Evolutionary conservation across 805 yeast species (phyloP).

Genomic region (Myxozyma nipponensis): DNA sequence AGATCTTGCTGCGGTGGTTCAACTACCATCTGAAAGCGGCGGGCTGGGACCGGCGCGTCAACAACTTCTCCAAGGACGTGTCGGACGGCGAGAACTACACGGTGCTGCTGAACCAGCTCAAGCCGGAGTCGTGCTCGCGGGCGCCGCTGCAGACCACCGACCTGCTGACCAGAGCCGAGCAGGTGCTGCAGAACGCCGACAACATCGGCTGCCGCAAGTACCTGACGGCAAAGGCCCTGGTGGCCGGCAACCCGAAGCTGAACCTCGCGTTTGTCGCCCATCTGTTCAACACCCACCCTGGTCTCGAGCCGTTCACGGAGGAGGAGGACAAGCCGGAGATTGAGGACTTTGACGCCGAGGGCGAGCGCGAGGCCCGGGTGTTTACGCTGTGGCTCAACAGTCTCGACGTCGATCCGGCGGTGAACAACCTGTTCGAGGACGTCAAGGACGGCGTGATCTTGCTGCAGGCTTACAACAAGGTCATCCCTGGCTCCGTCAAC

Average conservation of each 20-base stretch:
- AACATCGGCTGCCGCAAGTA: slow-evolving; percentile 89
- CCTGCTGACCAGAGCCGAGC: slow-evolving; percentile 77
- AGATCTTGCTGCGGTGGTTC: slow-evolving; percentile 94
- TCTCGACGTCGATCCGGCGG: slow-evolving; percentile 92
- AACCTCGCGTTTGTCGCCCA: slow-evolving; percentile 97
- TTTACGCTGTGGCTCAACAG: slow-evolving; percentile 97
- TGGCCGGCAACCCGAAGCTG: slow-evolving; percentile 93
- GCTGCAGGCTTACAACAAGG: slow-evolving; percentile 92
- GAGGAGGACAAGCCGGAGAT: slow-evolving; percentile 86
- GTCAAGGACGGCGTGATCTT: slow-evolving; percentile 86
- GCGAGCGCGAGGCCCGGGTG: slow-evolving; percentile 98
- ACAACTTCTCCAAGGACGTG: slow-evolving; percentile 82
- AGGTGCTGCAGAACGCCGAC: slow-evolving; percentile 81
- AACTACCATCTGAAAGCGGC: slow-evolving; percentile 94
- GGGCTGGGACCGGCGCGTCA: slow-evolving; percentile 77
- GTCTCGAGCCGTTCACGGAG: slow-evolving; percentile 92
- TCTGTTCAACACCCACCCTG: slow-evolving; percentile 93
- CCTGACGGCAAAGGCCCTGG: slow-evolving; percentile 86
- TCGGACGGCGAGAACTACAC: slow-evolving; percentile 95
- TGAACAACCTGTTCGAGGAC: slow-evolving; percentile 86
- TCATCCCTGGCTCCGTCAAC: slow-evolving; percentile 87
- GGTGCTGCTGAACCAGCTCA: slow-evolving; percentile 79
- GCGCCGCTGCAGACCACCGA: slow-evolving; percentile 78
- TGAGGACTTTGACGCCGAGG: slow-evolving; percentile 98
- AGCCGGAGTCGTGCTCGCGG: slow-evolving; percentile 75